Evolutionary conservation across 2,329 filamentous ascomycete genomes (phyloP), one percentile per base, ranked within the genome.

Genomic region (Penicillium concentricum): DNA sequence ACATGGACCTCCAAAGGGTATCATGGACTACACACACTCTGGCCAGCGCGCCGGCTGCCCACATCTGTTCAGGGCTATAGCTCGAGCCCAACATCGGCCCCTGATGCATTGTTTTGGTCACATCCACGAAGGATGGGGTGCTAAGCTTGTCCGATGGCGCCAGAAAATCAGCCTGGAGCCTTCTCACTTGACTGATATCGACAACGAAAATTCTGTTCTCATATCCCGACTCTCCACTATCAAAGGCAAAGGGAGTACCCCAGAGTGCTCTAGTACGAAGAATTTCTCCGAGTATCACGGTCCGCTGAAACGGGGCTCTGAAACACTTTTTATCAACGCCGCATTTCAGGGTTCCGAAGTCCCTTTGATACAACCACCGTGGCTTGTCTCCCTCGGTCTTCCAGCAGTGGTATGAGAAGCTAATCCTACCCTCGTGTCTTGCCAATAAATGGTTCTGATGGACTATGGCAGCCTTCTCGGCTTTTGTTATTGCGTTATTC

Each of bases 281-380:
- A 71, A 75, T 56, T 76, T 78, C 51, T 67, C 68, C 0, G 64
- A 4, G 2, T 69, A 76, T 20, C 57, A 64, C 16, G 58, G 66
- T 20, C 64, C 61, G 1, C n/a, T 80, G 43, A 10, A 69, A 30
- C 49, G 43, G 8, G 80, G 79, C 0, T 67, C 73, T 38, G 77
- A 85, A 60, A 87, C 84, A 0, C 66, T 87, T 9, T 85, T 87
- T 64, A 73, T 87, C 12, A 87, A 87, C 66, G 84, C 83, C 1
- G 75, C 85, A 0, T 79, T 86, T 24, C 74, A 83, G 70, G 75
- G 80, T 4, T 64, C 48, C 8, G 35, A 35, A 1, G 54, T 54
- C 12, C 35, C 51, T 51, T 56, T 57, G 6, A 66, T 70, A 10
- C 81, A 87, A 41, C 66, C 78, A 16, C 79, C 82, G 0, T 87